Evolutionary conservation across 805 yeast genomes (phyloP).

Genomic region (Tetrapisispora taiwanensis): DNA sequence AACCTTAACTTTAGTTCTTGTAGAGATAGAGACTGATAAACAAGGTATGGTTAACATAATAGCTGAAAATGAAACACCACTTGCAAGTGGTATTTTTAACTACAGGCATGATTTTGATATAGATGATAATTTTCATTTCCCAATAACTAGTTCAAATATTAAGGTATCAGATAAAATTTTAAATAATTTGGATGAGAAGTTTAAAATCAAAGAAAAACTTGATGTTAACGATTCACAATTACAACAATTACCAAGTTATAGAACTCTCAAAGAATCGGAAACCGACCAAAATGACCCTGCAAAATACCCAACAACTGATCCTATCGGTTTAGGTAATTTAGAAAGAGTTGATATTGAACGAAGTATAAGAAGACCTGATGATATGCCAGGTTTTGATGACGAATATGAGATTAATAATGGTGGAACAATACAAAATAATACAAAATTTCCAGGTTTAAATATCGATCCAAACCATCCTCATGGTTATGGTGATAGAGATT

Average conservation of each 20-base stretch:
- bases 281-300: background rate
- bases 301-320: background rate
- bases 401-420: constrained; percentile 21
- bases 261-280: background rate
- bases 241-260: no score
- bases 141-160: constrained; percentile 4
- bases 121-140: constrained; percentile 4
- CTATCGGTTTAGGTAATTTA: background rate
- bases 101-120: constrained; percentile 8
- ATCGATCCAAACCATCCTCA: background rate
- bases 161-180: background rate
- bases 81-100: constrained; percentile 12
- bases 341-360: background rate
- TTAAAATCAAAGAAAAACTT: background rate
- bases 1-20: constrained; percentile 7
- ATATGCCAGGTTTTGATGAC: constrained; percentile 29
- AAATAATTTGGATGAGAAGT: background rate
- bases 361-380: constrained; percentile 15
- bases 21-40: constrained; percentile 4
- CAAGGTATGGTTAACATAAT: constrained; percentile 14
- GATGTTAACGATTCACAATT: background rate
- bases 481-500: constrained; percentile 27
- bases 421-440: constrained; percentile 22
- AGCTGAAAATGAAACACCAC: constrained; percentile 4
- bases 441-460: constrained; percentile 5